Conservation (phyloP, 805 yeast species). For the Cyberlindnera suaveolens region DNA sequence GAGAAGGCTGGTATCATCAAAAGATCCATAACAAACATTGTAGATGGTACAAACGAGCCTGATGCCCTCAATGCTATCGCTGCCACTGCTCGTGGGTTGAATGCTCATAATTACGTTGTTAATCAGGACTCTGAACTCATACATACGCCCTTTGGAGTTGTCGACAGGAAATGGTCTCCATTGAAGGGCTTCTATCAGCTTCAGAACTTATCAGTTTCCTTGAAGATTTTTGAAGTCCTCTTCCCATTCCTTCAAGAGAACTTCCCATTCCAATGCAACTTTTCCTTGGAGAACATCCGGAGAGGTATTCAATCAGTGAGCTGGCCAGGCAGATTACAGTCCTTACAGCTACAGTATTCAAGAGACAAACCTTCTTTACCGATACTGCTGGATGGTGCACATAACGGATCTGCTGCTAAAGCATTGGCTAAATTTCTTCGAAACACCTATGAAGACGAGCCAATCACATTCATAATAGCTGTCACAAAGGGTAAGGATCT, state of each 20-base stretch:
- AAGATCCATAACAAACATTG: slow-evolving; percentile 45
- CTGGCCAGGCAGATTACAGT: slow-evolving; percentile 91
- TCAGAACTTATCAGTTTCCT: slow-evolving; percentile 63
- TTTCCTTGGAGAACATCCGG: slow-evolving; percentile 32
- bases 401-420: slow-evolving; percentile 79
- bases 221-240: slow-evolving; percentile 42
- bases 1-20: slow-evolving; percentile 89
- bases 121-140: slow-evolving; percentile 17
- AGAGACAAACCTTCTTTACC: slow-evolving; percentile 20
- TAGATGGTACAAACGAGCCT: slow-evolving; percentile 60
- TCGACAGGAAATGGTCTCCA: slow-evolving; percentile 38
- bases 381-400: slow-evolving; percentile 84
- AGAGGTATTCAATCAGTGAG: slow-evolving; percentile 47
- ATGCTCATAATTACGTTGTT: slow-evolving; percentile 25
- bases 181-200: slow-evolving; percentile 69
- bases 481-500: slow-evolving; percentile 70
- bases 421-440: slow-evolving; percentile 38
- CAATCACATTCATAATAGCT: slow-evolving; percentile 55
- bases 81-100: slow-evolving; percentile 28
- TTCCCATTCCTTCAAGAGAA: slow-evolving; percentile 20
- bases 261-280: slow-evolving; percentile 17
- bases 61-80: slow-evolving; percentile 44
- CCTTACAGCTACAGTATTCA: slow-evolving; percentile 26
- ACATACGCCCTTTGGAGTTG: slow-evolving; percentile 25
- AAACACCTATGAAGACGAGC: slow-evolving; percentile 32